Base-by-base conservation (phyloP, 2,329 filamentous ascomycete species). In the Tothia fuscella region DNA sequence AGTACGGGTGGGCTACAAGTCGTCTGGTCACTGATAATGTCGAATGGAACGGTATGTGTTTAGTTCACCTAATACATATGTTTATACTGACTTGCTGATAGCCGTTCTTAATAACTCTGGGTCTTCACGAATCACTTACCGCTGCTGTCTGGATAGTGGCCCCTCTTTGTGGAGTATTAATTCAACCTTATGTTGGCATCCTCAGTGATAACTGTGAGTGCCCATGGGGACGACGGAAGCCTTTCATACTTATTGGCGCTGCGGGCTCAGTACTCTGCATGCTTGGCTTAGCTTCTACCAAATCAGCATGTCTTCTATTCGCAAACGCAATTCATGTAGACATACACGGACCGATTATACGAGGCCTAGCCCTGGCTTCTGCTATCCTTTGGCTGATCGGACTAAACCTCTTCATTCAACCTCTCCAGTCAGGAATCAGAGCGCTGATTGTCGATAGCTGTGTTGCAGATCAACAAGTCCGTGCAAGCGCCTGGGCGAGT, bases 91-190 rank as follows among this genome's bases (percentile, higher is more conserved):
- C 14, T 34, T 36, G 14, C 16, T 12, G 2, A 16, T n/a, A 43
- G 41, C 41, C 84, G 5, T 91, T 82, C 55, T 66, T 91, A 30
- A 66, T 89, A 30, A 87, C 83, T 1, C 72, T 91, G 22, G 84
- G 84, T 9, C 71, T 91, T 60, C 86, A 78, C 70, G 88, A 89
- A 64, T 81, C 82, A 28, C 63, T 88, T 32, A 81, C 89, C 68
- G 82, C 84, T 14, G 69, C 88, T 49, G 83, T 89, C 26, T 91
- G 84, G 84, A 84, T 88, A 48, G 82, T 82, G 17, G 83, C 83
- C 1, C 84, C 84, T 14, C 64, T 91, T 46, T 84, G 82, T 1
- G 84, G 84, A 36, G 79, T 79, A 2, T 63, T 89, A 42, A 82
- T 89, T 19, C 84, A 89, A 61, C 84, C 84, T 4, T 88, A 88